Evolutionary conservation across 2,329 filamentous ascomycete genomes (phyloP), one percentile per base, ranked within the genome.

Genomic region (Diplodia scrobiculata): DNA sequence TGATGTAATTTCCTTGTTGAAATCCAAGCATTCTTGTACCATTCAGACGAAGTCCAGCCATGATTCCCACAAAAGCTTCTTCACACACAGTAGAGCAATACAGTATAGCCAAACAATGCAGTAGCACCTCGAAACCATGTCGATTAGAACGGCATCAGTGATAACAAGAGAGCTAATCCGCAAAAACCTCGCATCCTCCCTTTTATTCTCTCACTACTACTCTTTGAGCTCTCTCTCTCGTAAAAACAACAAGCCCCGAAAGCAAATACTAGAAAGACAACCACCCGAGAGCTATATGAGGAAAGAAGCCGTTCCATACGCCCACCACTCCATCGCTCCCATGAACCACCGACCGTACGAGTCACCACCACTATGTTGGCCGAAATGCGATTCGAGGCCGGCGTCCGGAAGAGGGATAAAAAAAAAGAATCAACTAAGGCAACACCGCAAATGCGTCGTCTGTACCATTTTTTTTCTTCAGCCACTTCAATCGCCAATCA

Each of bases 401-500:
- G 34, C 34, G 34, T 36, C 34, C 10, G 34, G 34, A 36, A 36
- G 34, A 29, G 25, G 27, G 27, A 25, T 3, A 25, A 25, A 9
- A 50, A 9, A 21, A 21, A 50, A 60, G 13, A n/a, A 32, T 14
- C 14, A 50, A 48, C 13, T 2, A 38, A 62, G 14, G 27, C 48
- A 50, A 45, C n/a, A 19, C 54, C 17, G 13, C 54, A 17, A 36
- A 58, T 25, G 54, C 36, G 17, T 48, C 25, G 14, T 17, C 13
- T n/a, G 29, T 17, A 25, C 34, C 10, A 10, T 34, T 34, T 34
- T 36, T 36, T 36, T 6, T 13, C n/a, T 19, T 14, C 41, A 21
- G 45, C n/a, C 34, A 17, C n/a, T 25, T 65, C 63, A 78, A 66
- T 79, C 80, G 5, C 79, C 79, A 17, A 81, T 69, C 25, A 81